phyloP scores from a whole-genome alignment of 108 stramenopile genomes.

The Cyclostephanos invisitatus region DNA sequence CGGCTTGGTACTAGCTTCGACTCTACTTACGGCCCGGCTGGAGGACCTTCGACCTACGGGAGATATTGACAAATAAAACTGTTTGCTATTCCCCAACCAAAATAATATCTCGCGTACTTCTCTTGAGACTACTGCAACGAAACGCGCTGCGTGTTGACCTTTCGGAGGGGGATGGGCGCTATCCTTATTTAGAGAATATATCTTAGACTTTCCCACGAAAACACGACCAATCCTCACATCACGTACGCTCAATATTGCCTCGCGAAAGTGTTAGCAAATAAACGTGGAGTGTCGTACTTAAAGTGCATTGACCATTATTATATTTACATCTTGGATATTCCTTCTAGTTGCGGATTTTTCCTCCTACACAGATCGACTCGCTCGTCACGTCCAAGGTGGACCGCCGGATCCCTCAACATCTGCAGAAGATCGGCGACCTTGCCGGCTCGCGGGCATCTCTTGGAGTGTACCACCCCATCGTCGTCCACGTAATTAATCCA shows the following conservation, averaged over 20 bases:
- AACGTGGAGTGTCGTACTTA: no score
- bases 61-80: slow-evolving; percentile 23
- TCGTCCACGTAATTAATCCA: slow-evolving; percentile 57
- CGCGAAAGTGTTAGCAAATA: no score
- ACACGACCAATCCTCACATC: no score
- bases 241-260: no score
- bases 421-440: slow-evolving; percentile 49
- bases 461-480: slow-evolving; percentile 29
- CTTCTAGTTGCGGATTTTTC: slow-evolving; percentile 30
- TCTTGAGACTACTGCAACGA: no score
- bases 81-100: background rate
- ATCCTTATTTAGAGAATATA: no score
- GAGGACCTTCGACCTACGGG: slow-evolving; percentile 10
- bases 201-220: no score
- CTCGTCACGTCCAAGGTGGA: slow-evolving; percentile 36
- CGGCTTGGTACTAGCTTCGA: slow-evolving; percentile 86
- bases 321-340: no score
- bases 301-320: no score
- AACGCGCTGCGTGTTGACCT: no score
- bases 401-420: slow-evolving; percentile 17
- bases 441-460: slow-evolving; percentile 34
- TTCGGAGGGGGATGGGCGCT: no score
- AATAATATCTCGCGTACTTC: background rate
- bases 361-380: slow-evolving; percentile 39
- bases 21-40: slow-evolving; percentile 58